phyloP scores from a whole-genome alignment of 306 rosid genomes.

The Rosa lucieae region DNA sequence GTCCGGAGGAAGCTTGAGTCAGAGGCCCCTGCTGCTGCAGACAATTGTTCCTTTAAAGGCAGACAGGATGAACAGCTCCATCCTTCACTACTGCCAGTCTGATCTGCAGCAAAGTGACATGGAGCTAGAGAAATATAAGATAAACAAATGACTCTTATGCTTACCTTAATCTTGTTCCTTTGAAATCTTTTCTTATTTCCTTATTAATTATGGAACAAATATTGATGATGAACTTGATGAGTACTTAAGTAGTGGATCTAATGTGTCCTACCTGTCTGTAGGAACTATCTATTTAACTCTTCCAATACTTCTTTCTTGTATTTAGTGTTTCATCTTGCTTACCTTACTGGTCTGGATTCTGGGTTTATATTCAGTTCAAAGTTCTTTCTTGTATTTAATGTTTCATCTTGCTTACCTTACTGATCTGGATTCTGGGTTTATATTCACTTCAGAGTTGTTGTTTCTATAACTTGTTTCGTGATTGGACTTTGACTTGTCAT shows the following conservation, averaged over 20 bases:
- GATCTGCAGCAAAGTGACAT: slow-evolving; percentile 87
- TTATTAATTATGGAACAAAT: slow-evolving; percentile 29
- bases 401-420: no score
- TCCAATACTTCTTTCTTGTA: slow-evolving; percentile 36
- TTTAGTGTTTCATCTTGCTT: not conserved
- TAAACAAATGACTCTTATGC: slow-evolving; percentile 40
- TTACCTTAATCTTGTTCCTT: slow-evolving; percentile 41
- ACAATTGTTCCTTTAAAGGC: slow-evolving; percentile 69
- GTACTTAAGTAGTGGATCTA: slow-evolving; percentile 51
- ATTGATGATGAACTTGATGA: slow-evolving; percentile 44
- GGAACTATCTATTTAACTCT: slow-evolving; percentile 65
- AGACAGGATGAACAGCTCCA: slow-evolving; percentile 70
- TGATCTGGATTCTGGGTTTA: not conserved
- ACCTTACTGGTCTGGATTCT: no score
- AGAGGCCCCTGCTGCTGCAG: slow-evolving; percentile 44
- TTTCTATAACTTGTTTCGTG: slow-evolving; percentile 26
- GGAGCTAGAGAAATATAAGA: slow-evolving; percentile 62
- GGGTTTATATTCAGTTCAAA: slow-evolving; percentile 8
- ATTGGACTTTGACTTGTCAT: slow-evolving; percentile 20
- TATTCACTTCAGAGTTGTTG: slow-evolving; percentile 11
- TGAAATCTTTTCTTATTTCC: slow-evolving; percentile 30
- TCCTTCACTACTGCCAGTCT: slow-evolving; percentile 80
- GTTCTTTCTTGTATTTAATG: no score
- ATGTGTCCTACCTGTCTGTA: slow-evolving; percentile 53
- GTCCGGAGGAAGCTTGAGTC: slow-evolving; percentile 79